These are phyloP conservation scores for Chrysopogon serrulatus DNA, from an alignment of 176 grass and related monocot genomes.

Conservation along the genomic window DNA sequence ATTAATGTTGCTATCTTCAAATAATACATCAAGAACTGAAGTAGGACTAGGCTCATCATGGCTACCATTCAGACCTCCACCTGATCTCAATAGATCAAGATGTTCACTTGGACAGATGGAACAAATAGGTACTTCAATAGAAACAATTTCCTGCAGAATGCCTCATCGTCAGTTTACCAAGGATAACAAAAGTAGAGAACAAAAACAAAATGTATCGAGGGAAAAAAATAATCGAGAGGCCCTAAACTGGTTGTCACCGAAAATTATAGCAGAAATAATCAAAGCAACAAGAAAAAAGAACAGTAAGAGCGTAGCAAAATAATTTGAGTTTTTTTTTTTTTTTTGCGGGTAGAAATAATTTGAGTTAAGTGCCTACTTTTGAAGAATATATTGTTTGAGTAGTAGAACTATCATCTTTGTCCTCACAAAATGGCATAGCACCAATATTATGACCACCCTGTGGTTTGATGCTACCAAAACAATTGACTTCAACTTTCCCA, in stretches of 20 bases:
- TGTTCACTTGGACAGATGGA: constrained; percentile 32
- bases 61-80: constrained; percentile 24
- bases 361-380: constrained; percentile 24
- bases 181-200: not conserved
- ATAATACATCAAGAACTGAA: constrained; percentile 68
- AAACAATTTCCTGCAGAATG: constrained; percentile 42
- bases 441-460: constrained; percentile 7
- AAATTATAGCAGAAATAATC: not conserved
- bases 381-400: constrained; percentile 29
- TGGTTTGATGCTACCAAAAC: constrained; percentile 9
- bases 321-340: constrained; percentile 20
- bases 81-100: constrained; percentile 30
- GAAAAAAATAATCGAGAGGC: not conserved
- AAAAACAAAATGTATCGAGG: not conserved
- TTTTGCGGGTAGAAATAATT: too few species aligned
- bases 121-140: constrained; percentile 33
- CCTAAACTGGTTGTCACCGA: not conserved
- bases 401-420: constrained; percentile 20
- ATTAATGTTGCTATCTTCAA: constrained; percentile 53
- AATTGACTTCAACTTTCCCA: constrained; percentile 16
- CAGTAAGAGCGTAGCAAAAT: not conserved
- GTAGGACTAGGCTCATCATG: constrained; percentile 63
- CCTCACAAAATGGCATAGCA: constrained; percentile 21
- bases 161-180: constrained; percentile 13
- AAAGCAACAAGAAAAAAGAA: not conserved